Evolutionary conservation across 352 stramenopile genomes (phyloP), one percentile per base, ranked within the genome.

Genomic region (Thalassiosira hispida): DNA sequence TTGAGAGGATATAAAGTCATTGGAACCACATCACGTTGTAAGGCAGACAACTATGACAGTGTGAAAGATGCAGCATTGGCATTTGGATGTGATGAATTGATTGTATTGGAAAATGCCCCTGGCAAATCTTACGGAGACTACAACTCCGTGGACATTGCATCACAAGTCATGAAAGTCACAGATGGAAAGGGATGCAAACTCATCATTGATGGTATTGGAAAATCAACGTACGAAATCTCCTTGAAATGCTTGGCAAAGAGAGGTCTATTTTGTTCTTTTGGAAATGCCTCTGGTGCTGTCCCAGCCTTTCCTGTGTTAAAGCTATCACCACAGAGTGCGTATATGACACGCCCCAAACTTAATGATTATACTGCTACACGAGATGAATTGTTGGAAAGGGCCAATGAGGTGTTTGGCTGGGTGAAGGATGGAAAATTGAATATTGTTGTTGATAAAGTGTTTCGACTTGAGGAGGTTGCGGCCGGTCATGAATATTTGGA

Each of bases 261-360:
- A n/a, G 89, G 89, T 14, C 69, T 92, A 42, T 88, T 86, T 55
- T 81, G 92, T 42, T 87, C 79, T 3, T 93, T 91, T 79, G 89
- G 89, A 14, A 93, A 93, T 79, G 83, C 89, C 14, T 90, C 80
- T 2, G 89, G 89, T 33, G 59, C 89, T 5, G 87, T 92, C 1
- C 85, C 85, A n/a, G 66, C 86, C 7, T 90, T 93, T 68, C 64
- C 81, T 16, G 69, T 91, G 5, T 65, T 93, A 23, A 60, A 67
- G 55, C 77, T 93, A 18, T 73, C 80, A 8, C 38, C 62, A 1
- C 77, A 89, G 38, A 90, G 74, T 53, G 73, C 81, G 5, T 94
- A 86, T 61, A 52, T 90, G 33, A 92, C 86, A 18, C 74, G 89
- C 38, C 89, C 89, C 3, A 93, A 88, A 57, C 60, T 94, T 5